These are phyloP conservation scores for Hypholoma fasciculare DNA, from an alignment of 768 basidiomycete species.

Conservation along the genomic window DNA sequence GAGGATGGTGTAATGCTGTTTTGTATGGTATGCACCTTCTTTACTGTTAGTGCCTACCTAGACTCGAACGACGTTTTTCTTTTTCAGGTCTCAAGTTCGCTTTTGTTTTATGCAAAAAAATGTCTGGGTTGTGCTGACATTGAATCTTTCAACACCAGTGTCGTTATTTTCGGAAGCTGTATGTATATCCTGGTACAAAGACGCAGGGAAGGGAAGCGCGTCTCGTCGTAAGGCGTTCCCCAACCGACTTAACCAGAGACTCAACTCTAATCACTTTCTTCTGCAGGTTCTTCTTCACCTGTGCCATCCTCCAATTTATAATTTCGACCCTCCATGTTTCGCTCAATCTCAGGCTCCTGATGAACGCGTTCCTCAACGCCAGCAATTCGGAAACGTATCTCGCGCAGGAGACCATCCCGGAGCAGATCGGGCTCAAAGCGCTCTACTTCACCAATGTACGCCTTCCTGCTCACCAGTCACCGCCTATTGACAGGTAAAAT, in stretches of 20 bases:
- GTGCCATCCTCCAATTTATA: constrained; percentile 1
- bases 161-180: constrained; percentile 1
- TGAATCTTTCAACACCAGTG: neutral
- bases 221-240: neutral
- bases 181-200: constrained; percentile 1
- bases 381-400: constrained; percentile 1
- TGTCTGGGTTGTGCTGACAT: neutral
- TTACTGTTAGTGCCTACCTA: neutral
- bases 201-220: neutral
- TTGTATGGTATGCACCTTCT: neutral
- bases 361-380: constrained; percentile 1
- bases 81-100: constrained; percentile 4
- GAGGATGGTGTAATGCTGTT: constrained; percentile 5
- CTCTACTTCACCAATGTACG: constrained; percentile 3
- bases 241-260: neutral
- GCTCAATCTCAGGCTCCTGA: constrained; percentile 1
- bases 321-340: constrained; percentile 2
- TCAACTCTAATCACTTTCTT: too few relatives aligned
- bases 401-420: constrained; percentile 5
- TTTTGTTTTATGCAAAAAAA: neutral
- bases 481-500: neutral
- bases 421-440: constrained; percentile 3
- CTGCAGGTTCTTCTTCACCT: constrained; percentile 2
- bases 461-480: too few relatives aligned
- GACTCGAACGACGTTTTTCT: neutral